Percentiles rank a stretch among this genome's conserved stretches.
These are phyloP conservation scores for Neurospora sp. DNA, from an alignment of 495 filamentous ascomycete species.

Conservation along the genomic window DNA sequence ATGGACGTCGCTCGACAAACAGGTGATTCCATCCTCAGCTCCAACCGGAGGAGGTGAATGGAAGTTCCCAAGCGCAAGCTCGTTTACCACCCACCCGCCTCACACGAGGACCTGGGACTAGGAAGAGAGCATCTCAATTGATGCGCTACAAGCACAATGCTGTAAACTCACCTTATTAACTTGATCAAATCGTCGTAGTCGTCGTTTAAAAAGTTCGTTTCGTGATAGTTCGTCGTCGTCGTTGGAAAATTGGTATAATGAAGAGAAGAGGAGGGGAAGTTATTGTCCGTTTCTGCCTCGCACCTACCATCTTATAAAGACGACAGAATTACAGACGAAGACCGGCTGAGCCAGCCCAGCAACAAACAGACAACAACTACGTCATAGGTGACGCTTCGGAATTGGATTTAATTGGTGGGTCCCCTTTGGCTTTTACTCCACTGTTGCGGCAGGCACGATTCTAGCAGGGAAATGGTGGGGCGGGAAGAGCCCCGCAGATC, in stretches of 20 bases:
- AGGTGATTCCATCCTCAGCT: background rate
- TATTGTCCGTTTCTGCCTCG: background rate
- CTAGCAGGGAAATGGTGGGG: background rate
- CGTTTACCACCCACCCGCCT: background rate
- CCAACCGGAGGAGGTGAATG: background rate
- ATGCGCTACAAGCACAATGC: background rate
- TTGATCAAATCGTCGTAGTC: background rate
- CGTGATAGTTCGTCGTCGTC: background rate
- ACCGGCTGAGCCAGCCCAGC: background rate
- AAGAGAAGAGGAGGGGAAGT: background rate
- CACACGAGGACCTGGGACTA: background rate
- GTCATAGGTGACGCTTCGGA: slow-evolving; percentile 18
- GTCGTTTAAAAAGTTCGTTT: background rate
- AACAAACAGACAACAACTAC: slow-evolving; percentile 5
- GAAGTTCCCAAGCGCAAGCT: background rate
- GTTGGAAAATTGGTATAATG: background rate
- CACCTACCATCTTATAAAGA: background rate
- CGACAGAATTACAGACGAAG: background rate
- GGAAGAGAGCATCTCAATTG: background rate
- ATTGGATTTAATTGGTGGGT: background rate
- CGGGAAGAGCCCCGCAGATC: background rate
- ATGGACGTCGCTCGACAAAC: background rate
- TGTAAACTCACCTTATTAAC: background rate
- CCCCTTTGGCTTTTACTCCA: background rate
- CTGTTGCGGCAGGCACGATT: background rate